Evolutionary conservation across 331 rosid genomes (phyloP), one percentile per base, ranked within the genome.

Genomic region (Ulmus americana): DNA sequence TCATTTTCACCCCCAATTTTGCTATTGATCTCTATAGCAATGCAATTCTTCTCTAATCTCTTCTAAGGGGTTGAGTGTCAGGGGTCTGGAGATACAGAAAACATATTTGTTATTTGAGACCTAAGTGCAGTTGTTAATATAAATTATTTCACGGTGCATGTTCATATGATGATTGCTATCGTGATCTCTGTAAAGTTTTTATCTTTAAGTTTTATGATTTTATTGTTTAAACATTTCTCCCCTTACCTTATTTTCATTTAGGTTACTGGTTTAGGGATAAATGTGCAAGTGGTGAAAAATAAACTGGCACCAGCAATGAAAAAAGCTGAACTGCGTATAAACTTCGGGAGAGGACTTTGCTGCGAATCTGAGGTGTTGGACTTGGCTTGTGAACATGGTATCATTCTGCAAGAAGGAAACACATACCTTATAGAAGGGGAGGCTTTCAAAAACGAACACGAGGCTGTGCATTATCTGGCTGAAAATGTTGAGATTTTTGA

Each of bases 271-370:
- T 75, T 84, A 49, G 74, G 62, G 69, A 68, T 86, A 13, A 70
- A 78, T 10, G 84, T 55, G 41, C 89, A 88, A 77, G 90, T 86
- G 60, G 75, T 86, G 69, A 86, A 91, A 78, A 91, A 91, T 52
- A 91, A 88, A 73, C 79, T 91, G 58, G 95, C 95, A 53, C 87
- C 88, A 0, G 67, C 94, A 51, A 65, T 72, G 74, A 88, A 81
- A 71, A 86, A 68, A 68, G 90, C 81, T 6, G 90, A 86, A 55
- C 70, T 88, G 58, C 86, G 77, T 55, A 83, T 91, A 76, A 74
- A 67, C 35, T 91, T 88, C 61, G 97, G 97, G 60, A 78, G 72
- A 68, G 96, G 97, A 54, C 75, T 91, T 64, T 57, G 84, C 78
- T 68, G 63, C 40, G 88, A 86, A 74, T 62, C 87, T 15, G 96